These are phyloP conservation scores for Elongisporangium undulatum DNA, from an alignment of 352 stramenopile genomes.

Conservation along the genomic window DNA sequence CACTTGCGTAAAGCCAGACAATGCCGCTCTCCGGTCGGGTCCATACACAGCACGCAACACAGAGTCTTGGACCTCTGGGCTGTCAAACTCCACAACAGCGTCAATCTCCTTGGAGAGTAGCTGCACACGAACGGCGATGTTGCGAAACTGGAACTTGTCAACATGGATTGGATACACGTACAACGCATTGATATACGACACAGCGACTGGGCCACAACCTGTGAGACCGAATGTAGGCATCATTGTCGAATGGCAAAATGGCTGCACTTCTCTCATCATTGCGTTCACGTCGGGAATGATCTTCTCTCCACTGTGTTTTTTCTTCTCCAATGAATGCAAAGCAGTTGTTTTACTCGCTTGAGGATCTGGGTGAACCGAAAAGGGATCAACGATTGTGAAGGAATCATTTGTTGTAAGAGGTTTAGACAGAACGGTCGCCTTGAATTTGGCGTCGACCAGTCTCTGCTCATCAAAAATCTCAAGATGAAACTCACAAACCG, in stretches of 20 bases:
- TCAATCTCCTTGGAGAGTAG: constrained; percentile 47
- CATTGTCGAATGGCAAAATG: constrained; percentile 43
- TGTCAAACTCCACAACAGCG: constrained; percentile 32
- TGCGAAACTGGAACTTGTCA: constrained; percentile 64
- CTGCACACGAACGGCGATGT: constrained; percentile 62
- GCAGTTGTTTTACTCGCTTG: background rate
- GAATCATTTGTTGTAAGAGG: constrained; percentile 9
- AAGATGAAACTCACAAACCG: constrained; percentile 53
- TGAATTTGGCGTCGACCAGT: constrained; percentile 37
- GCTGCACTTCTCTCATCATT: constrained; percentile 42
- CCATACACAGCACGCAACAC: constrained; percentile 36
- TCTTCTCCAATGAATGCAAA: constrained; percentile 1
- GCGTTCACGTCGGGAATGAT: background rate
- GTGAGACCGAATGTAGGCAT: constrained; percentile 29
- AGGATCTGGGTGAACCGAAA: constrained; percentile 14
- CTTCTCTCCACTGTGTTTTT: constrained; percentile 1
- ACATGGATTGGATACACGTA: constrained; percentile 67
- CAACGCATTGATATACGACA: constrained; percentile 51
- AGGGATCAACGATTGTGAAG: constrained; percentile 22
- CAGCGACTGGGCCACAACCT: constrained; percentile 45
- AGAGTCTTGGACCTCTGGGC: constrained; percentile 19
- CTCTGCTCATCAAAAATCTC: constrained; percentile 40
- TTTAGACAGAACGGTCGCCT: constrained; percentile 3
- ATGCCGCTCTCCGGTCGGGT: constrained; percentile 12
- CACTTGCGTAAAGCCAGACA: constrained; percentile 40